phyloP scores from a whole-genome alignment of 73 alveolate genomes.

The Tetrahymena borealis region DNA sequence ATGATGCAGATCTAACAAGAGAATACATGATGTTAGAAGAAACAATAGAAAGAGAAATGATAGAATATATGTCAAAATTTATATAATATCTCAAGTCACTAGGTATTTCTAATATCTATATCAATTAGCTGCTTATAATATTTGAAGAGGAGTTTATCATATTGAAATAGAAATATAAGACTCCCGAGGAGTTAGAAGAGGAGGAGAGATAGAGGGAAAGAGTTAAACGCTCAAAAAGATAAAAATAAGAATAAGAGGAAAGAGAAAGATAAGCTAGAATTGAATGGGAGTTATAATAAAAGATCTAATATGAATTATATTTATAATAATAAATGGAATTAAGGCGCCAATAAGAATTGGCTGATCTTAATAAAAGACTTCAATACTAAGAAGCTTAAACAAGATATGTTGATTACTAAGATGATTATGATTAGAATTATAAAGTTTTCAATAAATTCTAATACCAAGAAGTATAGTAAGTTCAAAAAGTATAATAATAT shows the following conservation, averaged over 20 bases:
- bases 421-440: background rate
- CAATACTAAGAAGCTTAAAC: background rate
- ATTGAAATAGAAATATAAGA: background rate
- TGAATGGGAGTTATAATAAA: background rate
- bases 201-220: background rate
- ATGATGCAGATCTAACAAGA: background rate
- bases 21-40: background rate
- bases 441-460: background rate
- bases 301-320: background rate
- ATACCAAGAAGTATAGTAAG: background rate
- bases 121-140: background rate
- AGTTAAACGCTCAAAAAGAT: background rate
- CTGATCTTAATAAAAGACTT: background rate
- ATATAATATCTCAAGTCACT: background rate
- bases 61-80: background rate
- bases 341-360: background rate
- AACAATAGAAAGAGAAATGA: background rate
- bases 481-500: background rate
- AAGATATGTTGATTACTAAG: background rate
- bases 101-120: background rate
- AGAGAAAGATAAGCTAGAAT: background rate
- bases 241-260: background rate
- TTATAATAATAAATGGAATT: background rate
- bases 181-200: background rate
- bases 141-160: background rate